These are phyloP conservation scores for Teratosphaeria epicoccoides DNA, from an alignment of 2,329 filamentous ascomycete genomes.

Conservation along the genomic window DNA sequence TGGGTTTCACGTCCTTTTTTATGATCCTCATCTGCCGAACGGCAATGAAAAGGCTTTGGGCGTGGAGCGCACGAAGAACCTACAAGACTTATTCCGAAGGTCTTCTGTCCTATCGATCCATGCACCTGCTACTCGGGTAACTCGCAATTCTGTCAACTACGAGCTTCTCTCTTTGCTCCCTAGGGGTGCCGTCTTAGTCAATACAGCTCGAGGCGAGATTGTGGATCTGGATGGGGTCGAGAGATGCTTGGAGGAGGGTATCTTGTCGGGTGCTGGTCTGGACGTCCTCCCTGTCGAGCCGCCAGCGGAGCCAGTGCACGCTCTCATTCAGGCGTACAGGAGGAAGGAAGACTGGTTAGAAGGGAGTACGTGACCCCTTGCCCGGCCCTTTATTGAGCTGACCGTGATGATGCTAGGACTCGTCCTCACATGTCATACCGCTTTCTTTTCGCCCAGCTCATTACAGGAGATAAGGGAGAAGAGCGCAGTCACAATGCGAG, in stretches of 20 bases:
- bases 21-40: slow-evolving; percentile 24
- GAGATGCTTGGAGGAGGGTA: slow-evolving; percentile 17
- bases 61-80: slow-evolving; percentile 20
- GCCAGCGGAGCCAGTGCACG: slow-evolving; percentile 20
- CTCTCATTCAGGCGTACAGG: slow-evolving; percentile 21
- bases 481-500: slow-evolving; percentile 12
- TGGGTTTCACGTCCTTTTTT: slow-evolving; percentile 23
- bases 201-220: slow-evolving; percentile 25
- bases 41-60: slow-evolving; percentile 24
- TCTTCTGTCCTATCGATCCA: slow-evolving; percentile 56
- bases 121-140: slow-evolving; percentile 64
- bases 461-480: slow-evolving; percentile 12
- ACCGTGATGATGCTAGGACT: slow-evolving; percentile 4
- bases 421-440: slow-evolving; percentile 18
- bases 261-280: slow-evolving; percentile 22
- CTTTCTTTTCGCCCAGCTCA: slow-evolving; percentile 12
- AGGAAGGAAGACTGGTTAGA: slow-evolving; percentile 34
- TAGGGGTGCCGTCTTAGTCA: slow-evolving; percentile 20
- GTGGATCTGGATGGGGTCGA: slow-evolving; percentile 22
- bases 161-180: slow-evolving; percentile 21
- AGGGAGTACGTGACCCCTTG: slow-evolving; percentile 19
- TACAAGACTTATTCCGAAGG: slow-evolving; percentile 27
- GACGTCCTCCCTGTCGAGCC: slow-evolving; percentile 27
- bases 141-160: slow-evolving; percentile 18
- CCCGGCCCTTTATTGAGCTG: too few species aligned